Evolutionary conservation across 2,329 filamentous ascomycete species (phyloP).

Genomic region (Allantophomopsis cytisporea): DNA sequence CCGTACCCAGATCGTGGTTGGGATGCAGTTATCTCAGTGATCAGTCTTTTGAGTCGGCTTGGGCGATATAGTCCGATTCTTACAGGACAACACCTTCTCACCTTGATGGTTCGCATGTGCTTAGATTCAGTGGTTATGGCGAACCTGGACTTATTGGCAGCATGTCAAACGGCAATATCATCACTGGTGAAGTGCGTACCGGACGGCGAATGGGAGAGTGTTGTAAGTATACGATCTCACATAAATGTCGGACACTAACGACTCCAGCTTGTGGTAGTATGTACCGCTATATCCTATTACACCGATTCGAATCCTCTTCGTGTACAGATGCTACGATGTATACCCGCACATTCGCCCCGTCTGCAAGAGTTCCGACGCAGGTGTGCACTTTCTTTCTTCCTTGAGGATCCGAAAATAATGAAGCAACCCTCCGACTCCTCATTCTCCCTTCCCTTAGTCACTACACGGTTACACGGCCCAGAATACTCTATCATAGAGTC

Average conservation of each 20-base stretch:
- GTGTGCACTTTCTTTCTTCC: conserved; percentile 51
- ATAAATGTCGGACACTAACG: too few species aligned
- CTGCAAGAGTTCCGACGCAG: conserved; percentile 49
- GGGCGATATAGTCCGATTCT: conserved; percentile 13
- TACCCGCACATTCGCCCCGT: conserved; percentile 37
- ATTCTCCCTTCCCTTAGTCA: conserved; percentile 24
- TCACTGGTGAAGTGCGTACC: conserved; percentile 28
- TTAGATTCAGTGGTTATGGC: conserved; percentile 35
- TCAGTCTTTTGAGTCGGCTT: conserved; percentile 9
- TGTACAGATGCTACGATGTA: conserved; percentile 39
- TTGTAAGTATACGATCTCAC: conserved; percentile 17
- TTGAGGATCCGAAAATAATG: conserved; percentile 25
- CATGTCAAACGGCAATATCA: conserved; percentile 28
- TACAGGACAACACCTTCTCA: conserved; percentile 21
- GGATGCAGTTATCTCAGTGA: conserved; percentile 10
- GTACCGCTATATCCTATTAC: conserved; percentile 28
- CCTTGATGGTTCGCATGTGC: conserved; percentile 38
- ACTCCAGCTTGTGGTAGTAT: conserved; percentile 18
- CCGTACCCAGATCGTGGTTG: conserved; percentile 14
- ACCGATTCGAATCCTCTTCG: conserved; percentile 37
- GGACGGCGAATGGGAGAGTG: conserved; percentile 18
- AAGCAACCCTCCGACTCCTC: conserved; percentile 24
- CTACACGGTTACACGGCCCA: conserved; percentile 28
- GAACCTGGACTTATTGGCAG: conserved; percentile 24
- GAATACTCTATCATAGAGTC: conserved; percentile 36